phyloP scores from a whole-genome alignment of 805 yeast genomes.

The Diddensiella santjacobensis region DNA sequence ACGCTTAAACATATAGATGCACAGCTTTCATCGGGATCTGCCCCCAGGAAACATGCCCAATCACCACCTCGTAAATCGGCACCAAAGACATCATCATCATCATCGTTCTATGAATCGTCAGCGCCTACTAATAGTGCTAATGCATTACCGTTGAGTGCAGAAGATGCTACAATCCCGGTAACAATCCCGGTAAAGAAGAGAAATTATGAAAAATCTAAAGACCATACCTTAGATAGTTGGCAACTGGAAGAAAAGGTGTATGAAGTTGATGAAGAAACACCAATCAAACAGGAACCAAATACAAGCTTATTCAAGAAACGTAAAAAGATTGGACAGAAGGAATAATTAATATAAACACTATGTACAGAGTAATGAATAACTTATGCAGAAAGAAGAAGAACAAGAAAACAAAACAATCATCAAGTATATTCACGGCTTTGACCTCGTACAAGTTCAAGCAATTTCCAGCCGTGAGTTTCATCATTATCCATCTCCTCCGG shows the following conservation, averaged over 20 bases:
- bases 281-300: background rate
- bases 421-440: constrained; percentile 79
- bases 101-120: background rate
- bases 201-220: background rate
- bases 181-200: background rate
- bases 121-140: no score
- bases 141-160: background rate
- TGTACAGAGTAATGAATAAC: background rate
- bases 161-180: background rate
- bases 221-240: constrained; percentile 9
- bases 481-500: constrained; percentile 88
- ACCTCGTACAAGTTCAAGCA: constrained; percentile 90
- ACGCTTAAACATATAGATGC: constrained; percentile 19
- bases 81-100: background rate
- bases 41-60: background rate
- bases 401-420: background rate
- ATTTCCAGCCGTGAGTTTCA: constrained; percentile 96
- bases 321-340: background rate
- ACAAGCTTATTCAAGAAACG: constrained; percentile 6
- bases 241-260: constrained; percentile 11
- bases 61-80: background rate
- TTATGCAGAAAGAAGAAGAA: background rate
- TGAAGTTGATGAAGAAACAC: background rate
- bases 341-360: background rate
- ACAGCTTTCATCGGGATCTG: background rate